These are phyloP conservation scores for Rhizopogon roseolus DNA, from an alignment of 768 basidiomycete genomes.

Conservation along the genomic window DNA sequence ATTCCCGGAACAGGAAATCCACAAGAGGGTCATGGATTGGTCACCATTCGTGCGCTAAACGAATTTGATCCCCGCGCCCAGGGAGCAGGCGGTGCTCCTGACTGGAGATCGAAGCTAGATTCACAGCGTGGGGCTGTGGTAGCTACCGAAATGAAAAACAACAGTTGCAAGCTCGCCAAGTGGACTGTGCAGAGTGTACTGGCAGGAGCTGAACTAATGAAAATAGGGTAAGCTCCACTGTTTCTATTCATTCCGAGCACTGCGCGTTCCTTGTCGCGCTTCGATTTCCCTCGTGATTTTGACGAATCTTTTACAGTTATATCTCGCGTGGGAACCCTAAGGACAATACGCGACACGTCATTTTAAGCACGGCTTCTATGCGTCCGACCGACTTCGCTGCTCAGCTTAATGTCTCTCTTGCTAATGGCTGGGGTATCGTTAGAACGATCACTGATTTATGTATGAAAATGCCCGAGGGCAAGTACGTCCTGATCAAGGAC, in stretches of 20 bases:
- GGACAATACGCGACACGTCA: conserved; percentile 93
- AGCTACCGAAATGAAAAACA: conserved; percentile 99
- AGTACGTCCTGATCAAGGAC: conserved; percentile 96
- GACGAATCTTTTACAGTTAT: conserved; percentile 50
- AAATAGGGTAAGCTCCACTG: conserved; percentile 77
- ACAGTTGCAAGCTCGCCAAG: conserved; percentile 94
- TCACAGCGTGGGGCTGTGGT: conserved; percentile 96
- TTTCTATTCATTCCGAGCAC: not conserved
- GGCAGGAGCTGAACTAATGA: conserved; percentile 94
- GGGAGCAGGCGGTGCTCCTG: conserved; percentile 93
- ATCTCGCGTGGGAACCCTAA: conserved; percentile 92
- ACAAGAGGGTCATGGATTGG: conserved; percentile 66
- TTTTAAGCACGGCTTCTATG: conserved; percentile 91
- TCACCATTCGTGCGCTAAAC: conserved; percentile 93
- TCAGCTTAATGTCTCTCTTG: conserved; percentile 91
- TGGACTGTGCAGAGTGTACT: conserved; percentile 96
- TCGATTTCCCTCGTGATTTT: not conserved
- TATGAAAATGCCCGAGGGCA: conserved; percentile 97
- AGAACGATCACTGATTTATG: conserved; percentile 91
- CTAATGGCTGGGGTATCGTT: conserved; percentile 99
- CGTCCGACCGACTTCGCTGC: conserved; percentile 91
- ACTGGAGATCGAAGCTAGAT: conserved; percentile 97
- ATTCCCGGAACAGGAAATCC: conserved; percentile 56
- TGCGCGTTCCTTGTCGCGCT: conserved; percentile 7
- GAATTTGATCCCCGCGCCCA: conserved; percentile 91